Evolutionary conservation across 73 alveolate genomes (phyloP).

Genomic region (Paramecium primaurelia): DNA sequence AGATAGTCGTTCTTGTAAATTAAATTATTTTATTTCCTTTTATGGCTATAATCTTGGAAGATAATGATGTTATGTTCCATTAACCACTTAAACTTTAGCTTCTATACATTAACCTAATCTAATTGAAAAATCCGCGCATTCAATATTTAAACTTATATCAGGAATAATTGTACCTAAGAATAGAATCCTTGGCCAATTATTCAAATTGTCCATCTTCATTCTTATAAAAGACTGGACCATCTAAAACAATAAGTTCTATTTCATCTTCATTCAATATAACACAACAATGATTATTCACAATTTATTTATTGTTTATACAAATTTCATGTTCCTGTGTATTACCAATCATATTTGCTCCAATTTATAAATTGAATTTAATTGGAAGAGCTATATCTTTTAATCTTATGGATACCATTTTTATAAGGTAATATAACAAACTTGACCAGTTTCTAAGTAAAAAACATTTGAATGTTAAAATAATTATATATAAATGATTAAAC

Average conservation of each 20-base stretch:
- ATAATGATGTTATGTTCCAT: neutral
- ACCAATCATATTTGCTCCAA: neutral
- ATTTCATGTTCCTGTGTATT: neutral
- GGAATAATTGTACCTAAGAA: neutral
- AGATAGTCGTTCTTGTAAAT: neutral
- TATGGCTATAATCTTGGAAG: neutral
- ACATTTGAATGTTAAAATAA: neutral
- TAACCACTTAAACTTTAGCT: neutral
- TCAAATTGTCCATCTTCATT: neutral
- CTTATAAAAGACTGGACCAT: neutral
- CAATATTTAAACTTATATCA: neutral
- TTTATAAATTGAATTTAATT: neutral
- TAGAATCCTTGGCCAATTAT: neutral
- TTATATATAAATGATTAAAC: neutral
- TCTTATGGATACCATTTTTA: neutral
- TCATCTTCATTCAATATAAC: neutral
- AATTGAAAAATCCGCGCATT: neutral
- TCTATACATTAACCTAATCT: neutral
- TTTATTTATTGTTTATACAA: neutral
- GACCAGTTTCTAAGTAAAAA: neutral
- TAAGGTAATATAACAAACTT: neutral
- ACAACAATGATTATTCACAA: neutral
- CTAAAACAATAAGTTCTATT: neutral
- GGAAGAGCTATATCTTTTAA: neutral
- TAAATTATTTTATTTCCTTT: neutral